Base-by-base conservation (phyloP, 768 basidiomycete genomes). In the Wakefieldia striispora region DNA sequence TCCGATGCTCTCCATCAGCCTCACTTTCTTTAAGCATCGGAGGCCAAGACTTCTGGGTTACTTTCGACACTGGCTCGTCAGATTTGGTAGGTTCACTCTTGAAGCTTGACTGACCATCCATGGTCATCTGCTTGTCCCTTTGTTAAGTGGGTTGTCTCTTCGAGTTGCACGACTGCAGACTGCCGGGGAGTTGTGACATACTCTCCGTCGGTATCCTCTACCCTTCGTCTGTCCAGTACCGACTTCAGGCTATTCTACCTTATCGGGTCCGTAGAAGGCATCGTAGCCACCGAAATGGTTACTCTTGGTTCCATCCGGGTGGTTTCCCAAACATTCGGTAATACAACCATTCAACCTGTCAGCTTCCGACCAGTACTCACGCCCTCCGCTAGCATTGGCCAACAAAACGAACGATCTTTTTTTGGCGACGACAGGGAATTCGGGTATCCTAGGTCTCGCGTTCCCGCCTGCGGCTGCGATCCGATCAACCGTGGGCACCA, bases 31-130 rank as follows among this genome's bases (percentile, higher is more conserved):
- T 8, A 48, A 79, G 75, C 29, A 63, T 78, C 39, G 75, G 75
- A 40, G 69, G 66, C 4, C 74, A 77, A 58, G 51, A 64, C 35
- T 73, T 81, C 49, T 67, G 68, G 59, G 67, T 75, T 19, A 72
- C 78, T 4, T 64, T 81, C 24, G 80, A 82, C 58, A 82, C 81
- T 8, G 81, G 81, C 41, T 83, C 80, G 4, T 74, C 82, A 1
- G 81, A 82, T 59, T 57, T 83, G 55, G 80, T 79, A 55, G 40
- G 58, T 29, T 43, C 44, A 20, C 47, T 51, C 37, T 40, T 31
- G n/a, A n/a, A n/a, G n/a, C n/a, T n/a, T n/a, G n/a, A n/a, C n/a
- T n/a, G 27, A 21, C 36, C 40, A 12, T 47, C 11, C 13, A 1
- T 42, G 29, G 40, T 35, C 24, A 40, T 16, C 47, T 12, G n/a